Conservation (phyloP, 805 yeast species). For the Yarrowia keelungensis region DNA sequence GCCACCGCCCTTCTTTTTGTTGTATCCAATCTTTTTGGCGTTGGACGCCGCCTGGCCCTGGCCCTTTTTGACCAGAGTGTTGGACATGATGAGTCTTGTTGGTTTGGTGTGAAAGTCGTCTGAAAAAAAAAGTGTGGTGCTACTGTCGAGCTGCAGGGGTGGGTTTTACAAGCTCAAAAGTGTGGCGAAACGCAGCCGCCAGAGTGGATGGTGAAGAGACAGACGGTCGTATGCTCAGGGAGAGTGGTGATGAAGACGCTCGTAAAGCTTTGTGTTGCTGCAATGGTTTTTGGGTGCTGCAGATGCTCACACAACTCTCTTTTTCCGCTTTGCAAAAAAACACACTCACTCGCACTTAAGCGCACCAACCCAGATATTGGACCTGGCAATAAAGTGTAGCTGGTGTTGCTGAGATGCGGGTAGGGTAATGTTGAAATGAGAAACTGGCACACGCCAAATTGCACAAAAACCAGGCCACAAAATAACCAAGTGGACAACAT, state of each 20-base stretch:
- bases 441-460: background rate
- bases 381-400: background rate
- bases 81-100: slow-evolving; percentile 7
- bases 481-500: too few species aligned
- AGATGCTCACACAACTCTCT: slow-evolving; percentile 19
- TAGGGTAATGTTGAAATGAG: slow-evolving; percentile 9
- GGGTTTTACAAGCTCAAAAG: too few species aligned
- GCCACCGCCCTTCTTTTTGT: slow-evolving; percentile 43
- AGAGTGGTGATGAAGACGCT: slow-evolving; percentile 9
- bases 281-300: slow-evolving; percentile 23
- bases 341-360: slow-evolving; percentile 1
- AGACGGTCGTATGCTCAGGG: background rate
- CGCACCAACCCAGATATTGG: too few species aligned
- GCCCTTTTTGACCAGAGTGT: slow-evolving; percentile 38
- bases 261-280: slow-evolving; percentile 20
- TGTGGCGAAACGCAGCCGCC: background rate
- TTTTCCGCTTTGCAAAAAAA: background rate
- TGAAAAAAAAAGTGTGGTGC: background rate
- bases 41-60: slow-evolving; percentile 33
- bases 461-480: background rate
- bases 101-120: background rate
- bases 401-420: slow-evolving; percentile 27
- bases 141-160: slow-evolving; percentile 1
- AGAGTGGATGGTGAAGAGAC: too few species aligned
- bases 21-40: slow-evolving; percentile 33